Conservation (phyloP, 1,139 yeast genomes). For the Pichia sp. region DNA sequence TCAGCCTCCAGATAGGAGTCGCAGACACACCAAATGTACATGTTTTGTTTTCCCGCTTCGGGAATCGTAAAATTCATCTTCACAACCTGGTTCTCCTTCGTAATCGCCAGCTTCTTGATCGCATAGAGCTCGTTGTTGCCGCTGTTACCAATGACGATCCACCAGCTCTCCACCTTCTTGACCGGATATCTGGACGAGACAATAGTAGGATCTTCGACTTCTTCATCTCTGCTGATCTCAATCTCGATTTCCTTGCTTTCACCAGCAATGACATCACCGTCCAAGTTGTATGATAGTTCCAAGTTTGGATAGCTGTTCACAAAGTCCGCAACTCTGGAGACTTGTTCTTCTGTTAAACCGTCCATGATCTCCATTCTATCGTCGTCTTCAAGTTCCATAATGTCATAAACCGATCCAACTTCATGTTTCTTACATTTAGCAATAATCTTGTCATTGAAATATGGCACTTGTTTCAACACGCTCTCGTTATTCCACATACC, state of each 20-base stretch:
- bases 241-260: constrained; percentile 51
- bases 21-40: constrained; percentile 84
- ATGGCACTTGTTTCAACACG: constrained; percentile 82
- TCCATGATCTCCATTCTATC: constrained; percentile 65
- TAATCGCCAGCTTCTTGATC: constrained; percentile 62
- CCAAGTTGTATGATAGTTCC: constrained; percentile 59
- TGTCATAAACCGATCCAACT: constrained; percentile 76
- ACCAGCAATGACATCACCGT: constrained; percentile 41
- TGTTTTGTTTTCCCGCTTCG: constrained; percentile 53
- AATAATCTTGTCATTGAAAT: constrained; percentile 53
- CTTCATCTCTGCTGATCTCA: constrained; percentile 61
- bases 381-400: constrained; percentile 82
- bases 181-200: constrained; percentile 56
- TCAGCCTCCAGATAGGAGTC: constrained; percentile 92
- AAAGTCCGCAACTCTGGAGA: constrained; percentile 73
- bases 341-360: constrained; percentile 45
- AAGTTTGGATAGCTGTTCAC: constrained; percentile 89
- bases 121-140: constrained; percentile 63
- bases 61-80: constrained; percentile 60
- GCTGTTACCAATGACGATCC: constrained; percentile 79
- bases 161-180: constrained; percentile 77
- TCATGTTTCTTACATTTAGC: constrained; percentile 53
- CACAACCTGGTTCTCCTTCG: constrained; percentile 52
- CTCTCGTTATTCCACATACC: constrained; percentile 82
- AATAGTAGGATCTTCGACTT: constrained; percentile 62